Base-by-base conservation (phyloP, 768 basidiomycete species). In the Chlorophyllum brunneum region DNA sequence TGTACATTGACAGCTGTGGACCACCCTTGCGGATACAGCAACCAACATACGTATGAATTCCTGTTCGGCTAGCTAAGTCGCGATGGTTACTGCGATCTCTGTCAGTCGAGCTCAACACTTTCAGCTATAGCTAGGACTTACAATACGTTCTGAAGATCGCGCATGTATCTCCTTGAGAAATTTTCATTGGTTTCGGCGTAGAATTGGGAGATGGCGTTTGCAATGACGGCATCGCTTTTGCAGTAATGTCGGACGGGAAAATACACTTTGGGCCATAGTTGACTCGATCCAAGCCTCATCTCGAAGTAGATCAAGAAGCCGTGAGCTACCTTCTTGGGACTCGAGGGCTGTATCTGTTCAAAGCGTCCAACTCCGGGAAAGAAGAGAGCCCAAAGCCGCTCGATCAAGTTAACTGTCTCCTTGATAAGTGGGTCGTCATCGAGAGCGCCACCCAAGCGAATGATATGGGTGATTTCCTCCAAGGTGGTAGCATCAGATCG, bases 11-110 rank as follows among this genome's bases (percentile, higher is more conserved):
- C 7, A 59, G 40, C 46, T 59, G 58, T n/a, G 58, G 58, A 4
- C 58, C 58, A 7, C 44, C 41, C 26, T 45, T 49, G 13, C 56
- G 54, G 8, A 47, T 51, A 29, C 58, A 59, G 40, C 58, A 59
- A 10, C 55, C 58, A 24, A 59, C 54, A 10, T 59, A 59, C 11
- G 58, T 59, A n/a, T 59, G 58, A n/a, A 59, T 55, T 11, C 58
- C 58, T n/a, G 58, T 57, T 18, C 58, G 53, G 16, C 48, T 51
- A 18, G 49, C 46, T 3, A 59, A 36, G 23, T 59, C 43, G 11
- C 58, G 49, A 29, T 59, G 58, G 10, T 45, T 42, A 24, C 58
- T 59, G 15, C 3, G 41, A 33, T n/a, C 13, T 30, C 10, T 18
- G 36, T 31, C 18, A 47, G 22, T 45, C n/a, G 5, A 26, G 23